phyloP scores from a whole-genome alignment of 371 early-diverging fungal genomes.

The Rhizopus stolonifer region DNA sequence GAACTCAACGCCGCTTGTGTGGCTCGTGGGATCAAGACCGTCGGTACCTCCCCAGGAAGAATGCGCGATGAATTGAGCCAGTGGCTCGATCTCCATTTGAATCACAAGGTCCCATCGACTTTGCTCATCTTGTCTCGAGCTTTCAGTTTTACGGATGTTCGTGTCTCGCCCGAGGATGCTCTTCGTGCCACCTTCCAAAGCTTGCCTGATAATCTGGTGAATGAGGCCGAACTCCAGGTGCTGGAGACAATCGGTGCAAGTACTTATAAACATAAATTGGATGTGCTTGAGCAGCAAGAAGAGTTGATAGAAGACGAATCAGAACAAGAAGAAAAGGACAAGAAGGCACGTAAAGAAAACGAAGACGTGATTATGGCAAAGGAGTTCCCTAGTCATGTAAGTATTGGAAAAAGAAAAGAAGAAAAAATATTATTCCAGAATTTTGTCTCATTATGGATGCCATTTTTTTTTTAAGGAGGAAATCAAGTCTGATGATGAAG shows the following conservation, averaged over 20 bases:
- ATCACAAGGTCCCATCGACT: conserved; percentile 90
- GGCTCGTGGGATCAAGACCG: conserved; percentile 88
- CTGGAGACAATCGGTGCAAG: conserved; percentile 85
- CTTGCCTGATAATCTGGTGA: conserved; percentile 85
- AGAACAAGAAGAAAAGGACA: conserved; percentile 65
- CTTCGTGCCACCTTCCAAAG: conserved; percentile 92
- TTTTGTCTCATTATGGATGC: too few relatives aligned
- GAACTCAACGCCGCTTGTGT: conserved; percentile 89
- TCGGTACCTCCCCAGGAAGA: conserved; percentile 85
- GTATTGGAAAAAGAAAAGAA: too few relatives aligned
- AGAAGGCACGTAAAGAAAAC: conserved; percentile 44
- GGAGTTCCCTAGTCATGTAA: conserved; percentile 35
- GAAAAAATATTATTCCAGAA: too few relatives aligned
- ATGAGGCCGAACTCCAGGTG: conserved; percentile 87
- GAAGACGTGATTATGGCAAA: conserved; percentile 43
- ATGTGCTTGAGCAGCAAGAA: conserved; percentile 93
- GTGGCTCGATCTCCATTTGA: conserved; percentile 93
- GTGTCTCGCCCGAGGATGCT: conserved; percentile 72
- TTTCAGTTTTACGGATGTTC: conserved; percentile 76
- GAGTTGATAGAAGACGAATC: conserved; percentile 92
- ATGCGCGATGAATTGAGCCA: conserved; percentile 86
- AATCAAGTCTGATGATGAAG: background rate
- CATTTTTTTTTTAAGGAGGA: conserved; percentile 1
- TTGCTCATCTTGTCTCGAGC: conserved; percentile 91
- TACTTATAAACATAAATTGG: conserved; percentile 90